phyloP scores from a whole-genome alignment of 1,284 basidiomycete species.

The Amylostereum areolatum region DNA sequence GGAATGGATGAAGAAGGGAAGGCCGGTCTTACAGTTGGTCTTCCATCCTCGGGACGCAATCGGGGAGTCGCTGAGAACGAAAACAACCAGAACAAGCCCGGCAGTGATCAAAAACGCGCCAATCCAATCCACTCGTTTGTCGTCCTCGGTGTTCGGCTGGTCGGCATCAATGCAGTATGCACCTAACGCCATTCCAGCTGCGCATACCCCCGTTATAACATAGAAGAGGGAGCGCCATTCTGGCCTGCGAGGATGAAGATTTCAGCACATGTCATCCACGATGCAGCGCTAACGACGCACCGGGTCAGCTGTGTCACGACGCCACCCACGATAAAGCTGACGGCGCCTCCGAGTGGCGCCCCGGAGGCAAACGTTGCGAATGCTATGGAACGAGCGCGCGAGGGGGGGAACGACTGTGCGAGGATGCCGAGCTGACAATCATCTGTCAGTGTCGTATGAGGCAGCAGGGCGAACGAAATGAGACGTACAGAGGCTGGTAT shows the following conservation, averaged over 20 bases:
- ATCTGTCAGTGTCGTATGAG: not conserved
- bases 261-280: slow-evolving; percentile 2
- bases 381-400: slow-evolving; percentile 59
- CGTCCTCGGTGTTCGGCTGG: slow-evolving; percentile 35
- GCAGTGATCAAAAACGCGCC: slow-evolving; percentile 71
- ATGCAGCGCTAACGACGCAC: slow-evolving; percentile 21
- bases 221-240: slow-evolving; percentile 55
- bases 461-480: not conserved
- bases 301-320: slow-evolving; percentile 60
- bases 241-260: slow-evolving; percentile 18
- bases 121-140: slow-evolving; percentile 75
- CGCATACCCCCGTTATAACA: slow-evolving; percentile 41
- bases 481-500: slow-evolving; percentile 61
- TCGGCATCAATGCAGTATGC: slow-evolving; percentile 40
- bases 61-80: slow-evolving; percentile 73
- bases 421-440: slow-evolving; percentile 66
- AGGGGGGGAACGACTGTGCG: slow-evolving; percentile 68
- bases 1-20: not conserved
- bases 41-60: slow-evolving; percentile 68
- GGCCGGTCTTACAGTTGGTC: slow-evolving; percentile 55
- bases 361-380: slow-evolving; percentile 78
- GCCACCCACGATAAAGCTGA: slow-evolving; percentile 68
- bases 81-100: slow-evolving; percentile 75
- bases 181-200: slow-evolving; percentile 32
- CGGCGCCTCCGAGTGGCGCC: slow-evolving; percentile 70